Conservation (phyloP, 2,329 filamentous ascomycete species). For the Tolypocladium ovalisporum region DNA sequence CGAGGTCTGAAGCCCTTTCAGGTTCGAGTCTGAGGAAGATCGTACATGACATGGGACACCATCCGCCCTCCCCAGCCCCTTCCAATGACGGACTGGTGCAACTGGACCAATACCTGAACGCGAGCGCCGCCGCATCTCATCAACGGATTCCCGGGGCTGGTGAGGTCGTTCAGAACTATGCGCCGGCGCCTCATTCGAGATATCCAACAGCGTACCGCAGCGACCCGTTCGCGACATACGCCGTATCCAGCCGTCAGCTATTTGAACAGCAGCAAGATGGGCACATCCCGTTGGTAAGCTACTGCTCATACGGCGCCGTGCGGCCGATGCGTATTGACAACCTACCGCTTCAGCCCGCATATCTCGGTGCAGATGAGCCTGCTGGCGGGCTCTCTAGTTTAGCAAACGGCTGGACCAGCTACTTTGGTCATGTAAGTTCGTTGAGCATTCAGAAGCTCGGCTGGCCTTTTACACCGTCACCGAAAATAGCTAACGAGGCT, state of each 20-base stretch:
- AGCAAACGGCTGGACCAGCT: neutral
- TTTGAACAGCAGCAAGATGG: neutral
- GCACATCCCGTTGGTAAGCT: neutral
- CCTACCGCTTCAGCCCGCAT: neutral
- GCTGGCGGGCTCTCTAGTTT: neutral
- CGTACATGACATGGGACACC: conserved; percentile 22
- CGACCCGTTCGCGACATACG: neutral
- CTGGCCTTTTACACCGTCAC: neutral
- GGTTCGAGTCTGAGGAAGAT: neutral
- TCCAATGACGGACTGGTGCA: conserved; percentile 15
- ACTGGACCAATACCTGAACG: neutral
- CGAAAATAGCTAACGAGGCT: neutral
- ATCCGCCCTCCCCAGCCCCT: conserved; percentile 34
- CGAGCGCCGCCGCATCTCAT: neutral
- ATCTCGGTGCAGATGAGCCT: neutral
- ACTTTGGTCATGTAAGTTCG: neutral
- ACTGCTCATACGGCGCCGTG: neutral
- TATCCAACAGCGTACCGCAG: neutral
- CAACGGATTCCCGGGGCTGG: neutral
- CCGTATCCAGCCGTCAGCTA: neutral
- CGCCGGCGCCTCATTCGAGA: neutral
- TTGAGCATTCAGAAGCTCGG: too few species aligned
- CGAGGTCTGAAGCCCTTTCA: neutral
- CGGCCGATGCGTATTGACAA: neutral
- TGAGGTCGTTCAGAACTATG: neutral